Conservation (phyloP, 208 protist genomes). For the Leishmania arabica region DNA sequence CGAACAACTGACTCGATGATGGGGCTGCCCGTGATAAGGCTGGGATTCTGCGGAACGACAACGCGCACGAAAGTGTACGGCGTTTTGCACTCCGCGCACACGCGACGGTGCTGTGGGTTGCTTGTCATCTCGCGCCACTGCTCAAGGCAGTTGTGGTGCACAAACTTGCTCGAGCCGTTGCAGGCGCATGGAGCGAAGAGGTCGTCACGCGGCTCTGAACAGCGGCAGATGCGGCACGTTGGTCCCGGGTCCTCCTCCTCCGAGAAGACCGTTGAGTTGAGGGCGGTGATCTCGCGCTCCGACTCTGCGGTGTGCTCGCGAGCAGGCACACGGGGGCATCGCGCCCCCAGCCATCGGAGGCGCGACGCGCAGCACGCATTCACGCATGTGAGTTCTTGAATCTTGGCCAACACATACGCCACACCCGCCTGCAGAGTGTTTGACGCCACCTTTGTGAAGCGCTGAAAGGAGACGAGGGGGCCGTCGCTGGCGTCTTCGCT, state of each 20-base stretch:
- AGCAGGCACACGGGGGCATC: constrained; percentile 7
- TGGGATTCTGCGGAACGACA: constrained; percentile 14
- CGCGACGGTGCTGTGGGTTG: constrained; percentile 31
- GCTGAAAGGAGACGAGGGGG: constrained; percentile 7
- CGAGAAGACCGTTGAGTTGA: constrained; percentile 1
- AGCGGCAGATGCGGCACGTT: constrained; percentile 34
- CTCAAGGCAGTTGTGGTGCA: constrained; percentile 33
- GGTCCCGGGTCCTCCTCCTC: constrained; percentile 25
- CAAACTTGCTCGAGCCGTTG: constrained; percentile 32
- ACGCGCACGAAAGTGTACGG: constrained; percentile 31
- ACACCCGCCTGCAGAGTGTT: not conserved
- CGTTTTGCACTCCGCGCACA: constrained; percentile 39
- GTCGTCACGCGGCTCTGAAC: constrained; percentile 18
- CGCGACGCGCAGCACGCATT: not conserved
- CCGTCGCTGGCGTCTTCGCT: constrained; percentile 11
- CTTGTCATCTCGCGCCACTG: constrained; percentile 34
- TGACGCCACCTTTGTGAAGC: constrained; percentile 11
- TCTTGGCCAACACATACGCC: not conserved
- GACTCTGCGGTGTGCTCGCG: constrained; percentile 6
- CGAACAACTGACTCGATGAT: constrained; percentile 31
- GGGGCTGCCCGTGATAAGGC: constrained; percentile 25
- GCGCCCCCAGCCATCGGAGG: constrained; percentile 12
- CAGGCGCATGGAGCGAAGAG: constrained; percentile 35
- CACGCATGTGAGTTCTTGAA: not conserved
- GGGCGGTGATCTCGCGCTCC: constrained; percentile 20